A percentile compares a stretch with the other conserved stretches of the same genome.
Conservation (phyloP, 441 rosid species). For the Erodium trifolium region DNA sequence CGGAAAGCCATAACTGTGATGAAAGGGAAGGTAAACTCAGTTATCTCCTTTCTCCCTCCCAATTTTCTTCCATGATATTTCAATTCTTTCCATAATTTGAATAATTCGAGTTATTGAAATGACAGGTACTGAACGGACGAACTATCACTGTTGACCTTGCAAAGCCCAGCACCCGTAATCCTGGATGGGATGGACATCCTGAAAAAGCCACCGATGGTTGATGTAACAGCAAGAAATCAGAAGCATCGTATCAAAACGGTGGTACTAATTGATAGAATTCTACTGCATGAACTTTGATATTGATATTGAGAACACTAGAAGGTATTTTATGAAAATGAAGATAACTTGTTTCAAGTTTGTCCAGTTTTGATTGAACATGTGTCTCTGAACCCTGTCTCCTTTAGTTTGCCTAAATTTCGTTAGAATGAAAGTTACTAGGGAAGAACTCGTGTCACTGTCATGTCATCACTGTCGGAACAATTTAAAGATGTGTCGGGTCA, state of each 20-base stretch:
- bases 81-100: background rate
- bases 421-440: background rate
- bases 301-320: background rate
- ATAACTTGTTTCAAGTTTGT: background rate
- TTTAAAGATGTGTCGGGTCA: too few relatives aligned
- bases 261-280: background rate
- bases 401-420: background rate
- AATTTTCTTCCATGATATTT: background rate
- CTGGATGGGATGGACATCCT: background rate
- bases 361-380: background rate
- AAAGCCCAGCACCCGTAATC: background rate
- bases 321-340: background rate
- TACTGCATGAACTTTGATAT: background rate
- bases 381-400: background rate
- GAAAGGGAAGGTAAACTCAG: constrained; percentile 53
- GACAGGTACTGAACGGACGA: constrained; percentile 20
- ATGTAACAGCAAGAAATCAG: background rate
- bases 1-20: constrained; percentile 45
- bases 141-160: background rate
- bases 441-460: too few relatives aligned
- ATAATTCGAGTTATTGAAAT: constrained; percentile 10
- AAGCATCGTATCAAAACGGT: background rate
- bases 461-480: too few relatives aligned
- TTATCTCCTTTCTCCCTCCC: background rate
- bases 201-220: background rate